A percentile compares a stretch with the other conserved stretches of the same genome.
phyloP scores from a whole-genome alignment of 345 rosid genomes.

The Syzygium jambos region DNA sequence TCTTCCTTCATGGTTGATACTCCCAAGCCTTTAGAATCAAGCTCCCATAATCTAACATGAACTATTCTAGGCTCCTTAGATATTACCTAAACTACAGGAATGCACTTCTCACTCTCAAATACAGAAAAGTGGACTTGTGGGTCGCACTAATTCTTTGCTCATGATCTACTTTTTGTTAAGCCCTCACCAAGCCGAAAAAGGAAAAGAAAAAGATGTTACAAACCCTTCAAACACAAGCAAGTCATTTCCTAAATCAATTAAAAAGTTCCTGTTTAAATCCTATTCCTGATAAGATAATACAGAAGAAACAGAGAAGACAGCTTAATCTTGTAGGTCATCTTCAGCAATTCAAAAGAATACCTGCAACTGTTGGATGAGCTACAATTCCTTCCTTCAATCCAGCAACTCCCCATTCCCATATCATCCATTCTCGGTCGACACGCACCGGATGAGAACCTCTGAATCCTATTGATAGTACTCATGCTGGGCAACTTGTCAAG shows the following conservation, averaged over 20 bases:
- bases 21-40: background rate
- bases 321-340: background rate
- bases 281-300: background rate
- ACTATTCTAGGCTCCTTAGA: background rate
- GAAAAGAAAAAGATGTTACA: background rate
- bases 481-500: constrained; percentile 90
- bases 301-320: background rate
- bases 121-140: background rate
- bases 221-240: background rate
- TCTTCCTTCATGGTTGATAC: background rate
- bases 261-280: background rate
- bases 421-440: constrained; percentile 69
- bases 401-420: constrained; percentile 64
- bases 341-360: constrained; percentile 8
- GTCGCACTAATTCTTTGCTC: background rate
- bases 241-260: background rate
- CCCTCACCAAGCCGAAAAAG: background rate
- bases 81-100: background rate
- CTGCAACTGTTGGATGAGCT: constrained; percentile 68
- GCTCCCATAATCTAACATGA: background rate
- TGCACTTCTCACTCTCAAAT: background rate
- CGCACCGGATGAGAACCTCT: constrained; percentile 78
- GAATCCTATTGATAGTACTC: constrained; percentile 74
- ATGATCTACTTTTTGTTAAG: background rate
- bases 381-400: constrained; percentile 83